phyloP scores from a whole-genome alignment of 257 asterid species.

The Cinchona pubescens region DNA sequence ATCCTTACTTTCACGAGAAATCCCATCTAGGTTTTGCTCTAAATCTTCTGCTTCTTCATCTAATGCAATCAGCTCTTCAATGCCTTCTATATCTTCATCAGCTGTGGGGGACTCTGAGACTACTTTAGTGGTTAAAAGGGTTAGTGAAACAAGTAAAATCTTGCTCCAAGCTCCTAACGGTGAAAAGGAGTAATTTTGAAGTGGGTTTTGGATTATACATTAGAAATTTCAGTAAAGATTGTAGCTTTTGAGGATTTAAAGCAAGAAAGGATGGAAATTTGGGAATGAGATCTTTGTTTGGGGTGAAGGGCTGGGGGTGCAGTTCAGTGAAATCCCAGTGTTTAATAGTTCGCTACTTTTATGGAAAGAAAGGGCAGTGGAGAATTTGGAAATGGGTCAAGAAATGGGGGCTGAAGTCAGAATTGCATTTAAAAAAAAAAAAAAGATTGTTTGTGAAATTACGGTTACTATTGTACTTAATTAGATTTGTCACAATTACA shows the following conservation, averaged over 20 bases:
- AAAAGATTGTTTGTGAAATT: too few species aligned
- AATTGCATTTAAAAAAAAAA: too few species aligned
- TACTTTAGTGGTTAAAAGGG: conserved; percentile 31
- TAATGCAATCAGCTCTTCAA: conserved; percentile 77
- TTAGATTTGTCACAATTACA: too few species aligned
- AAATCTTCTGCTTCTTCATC: conserved; percentile 57
- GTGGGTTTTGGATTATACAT: conserved; percentile 46
- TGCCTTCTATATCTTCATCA: conserved; percentile 42
- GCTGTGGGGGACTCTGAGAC: conserved; percentile 18
- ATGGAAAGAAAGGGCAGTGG: background rate
- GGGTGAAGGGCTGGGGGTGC: too few species aligned
- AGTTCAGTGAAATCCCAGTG: background rate
- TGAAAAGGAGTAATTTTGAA: conserved; percentile 42
- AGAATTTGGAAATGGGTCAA: background rate
- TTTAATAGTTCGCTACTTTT: too few species aligned
- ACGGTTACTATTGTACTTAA: too few species aligned
- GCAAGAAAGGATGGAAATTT: background rate
- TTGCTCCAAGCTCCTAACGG: too few species aligned
- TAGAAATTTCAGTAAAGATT: conserved; percentile 11
- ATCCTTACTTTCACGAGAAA: conserved; percentile 32
- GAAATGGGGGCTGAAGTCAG: background rate
- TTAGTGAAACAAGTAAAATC: conserved; percentile 38
- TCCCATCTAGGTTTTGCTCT: conserved; percentile 31
- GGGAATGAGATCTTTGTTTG: conserved; percentile 3
- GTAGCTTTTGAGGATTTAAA: conserved; percentile 13